Percentiles rank a stretch among this genome's conserved stretches.
phyloP scores from a whole-genome alignment of 2,329 filamentous ascomycete species.

The Aspergillus vadensis region DNA sequence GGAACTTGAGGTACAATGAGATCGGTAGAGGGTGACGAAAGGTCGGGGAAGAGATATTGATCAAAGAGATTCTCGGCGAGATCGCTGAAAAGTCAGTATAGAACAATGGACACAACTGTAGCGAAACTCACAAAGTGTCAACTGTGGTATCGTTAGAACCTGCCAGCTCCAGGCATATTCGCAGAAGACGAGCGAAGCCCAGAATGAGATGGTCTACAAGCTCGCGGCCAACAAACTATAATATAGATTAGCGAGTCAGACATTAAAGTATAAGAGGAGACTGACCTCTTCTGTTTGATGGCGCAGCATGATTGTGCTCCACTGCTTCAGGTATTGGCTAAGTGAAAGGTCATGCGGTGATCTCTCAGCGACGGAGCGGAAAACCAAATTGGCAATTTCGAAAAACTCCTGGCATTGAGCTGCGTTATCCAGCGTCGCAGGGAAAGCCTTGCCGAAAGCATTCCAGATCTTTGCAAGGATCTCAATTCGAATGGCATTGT shows the following conservation, averaged over 20 bases:
- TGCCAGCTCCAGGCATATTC: constrained; percentile 45
- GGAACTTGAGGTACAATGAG: constrained; percentile 44
- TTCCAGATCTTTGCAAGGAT: constrained; percentile 51
- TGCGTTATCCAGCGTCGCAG: constrained; percentile 39
- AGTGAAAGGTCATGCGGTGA: constrained; percentile 41
- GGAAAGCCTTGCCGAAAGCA: constrained; percentile 44
- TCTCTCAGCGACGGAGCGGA: constrained; percentile 45
- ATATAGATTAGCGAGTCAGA: constrained; percentile 21
- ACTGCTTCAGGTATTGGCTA: constrained; percentile 45
- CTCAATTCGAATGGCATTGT: constrained; percentile 37
- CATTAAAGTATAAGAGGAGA: neutral
- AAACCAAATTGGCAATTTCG: constrained; percentile 45
- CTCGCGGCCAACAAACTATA: constrained; percentile 50
- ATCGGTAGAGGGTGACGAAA: constrained; percentile 37
- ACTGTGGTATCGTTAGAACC: constrained; percentile 33
- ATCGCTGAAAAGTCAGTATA: constrained; percentile 31
- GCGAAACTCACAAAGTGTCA: constrained; percentile 36
- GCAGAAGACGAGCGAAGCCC: constrained; percentile 48
- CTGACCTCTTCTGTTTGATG: constrained; percentile 47
- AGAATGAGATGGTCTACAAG: constrained; percentile 46
- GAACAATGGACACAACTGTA: neutral
- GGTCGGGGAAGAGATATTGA: constrained; percentile 66
- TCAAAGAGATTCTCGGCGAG: constrained; percentile 59
- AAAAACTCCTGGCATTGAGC: constrained; percentile 50
- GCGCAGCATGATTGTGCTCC: constrained; percentile 47